Base-by-base conservation (phyloP, 2,329 filamentous ascomycete species). In the Penicillium sp. region DNA sequence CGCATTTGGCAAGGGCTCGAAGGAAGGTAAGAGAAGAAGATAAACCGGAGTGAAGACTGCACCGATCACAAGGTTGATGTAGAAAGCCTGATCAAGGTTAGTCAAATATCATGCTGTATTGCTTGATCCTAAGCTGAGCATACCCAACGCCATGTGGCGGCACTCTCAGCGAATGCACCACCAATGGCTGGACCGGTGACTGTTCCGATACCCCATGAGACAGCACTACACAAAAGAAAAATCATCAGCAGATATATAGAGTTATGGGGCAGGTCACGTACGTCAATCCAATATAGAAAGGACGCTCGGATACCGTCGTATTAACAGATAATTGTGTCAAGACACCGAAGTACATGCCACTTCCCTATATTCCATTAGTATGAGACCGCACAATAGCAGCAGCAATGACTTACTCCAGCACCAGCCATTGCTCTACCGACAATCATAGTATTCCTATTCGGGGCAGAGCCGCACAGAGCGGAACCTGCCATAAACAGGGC, bases 31-130 rank as follows among this genome's bases (percentile, higher is more conserved):
- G 12, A 77, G 59, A 54, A 79, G 75, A 26, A 82, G 20, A 20
- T 76, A 72, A 20, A 76, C 71, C 1, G 79, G 75, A 4, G 73
- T 64, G 20, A 73, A 67, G 15, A 75, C 61, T 15, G 72, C 81
- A 1, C 79, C 72, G 47, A 79, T 67, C 29, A 74, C 62, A 0
- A 84, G 71, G 61, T 85, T 85, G 68, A 85, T 78, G 61, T 85
- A 85, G 62, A 81, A 80, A 2, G 70, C 75, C 52, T 54, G 22
- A n/a, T n/a, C n/a, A 35, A 8, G 14, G 18, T 12, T 4, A 27
- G 9, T 49, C 37, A 42, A 27, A 18, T 31, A n/a, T n/a, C n/a
- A n/a, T n/a, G n/a, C 4, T 14, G 20, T n/a, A 1, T 7, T 14
- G 9, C 7, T 27, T n/a, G n/a, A n/a, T n/a, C n/a, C 6, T 37